Base-by-base conservation (phyloP, 2,329 filamentous ascomycete species). In the Clarireedia monteithiana region DNA sequence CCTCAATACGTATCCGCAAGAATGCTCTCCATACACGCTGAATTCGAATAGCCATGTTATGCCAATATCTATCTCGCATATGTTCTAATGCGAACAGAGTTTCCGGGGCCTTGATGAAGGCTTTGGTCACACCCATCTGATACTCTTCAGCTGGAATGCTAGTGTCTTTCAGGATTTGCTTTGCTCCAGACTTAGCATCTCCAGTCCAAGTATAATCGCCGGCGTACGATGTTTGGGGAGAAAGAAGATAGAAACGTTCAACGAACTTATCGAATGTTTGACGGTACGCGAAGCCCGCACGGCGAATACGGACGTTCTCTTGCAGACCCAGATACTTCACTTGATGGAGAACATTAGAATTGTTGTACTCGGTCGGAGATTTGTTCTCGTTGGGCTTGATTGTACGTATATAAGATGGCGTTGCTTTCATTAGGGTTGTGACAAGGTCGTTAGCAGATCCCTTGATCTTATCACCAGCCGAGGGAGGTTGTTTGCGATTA, bases 381-480 rank as follows among this genome's bases (percentile, higher is more conserved):
- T 97, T 99, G 76, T 96, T 97, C 73, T 99, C 94, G 75, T 99
- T 99, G 1, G 94, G 94, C 74, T 99, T 99, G 75, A 99, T 97
- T 0, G 94, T 99, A 70, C 94, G 89, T 66, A 99, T 99, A 69
- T 99, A 99, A 2, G 91, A 96, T 1, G 94, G 94, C 64, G 94
- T 89, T 56, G 91, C 92, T 73, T 96, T 95, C 91, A 96, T 97
- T 66, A 99, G 73, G 1, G 94, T 97, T 1, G 91, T 84, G 1
- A 99, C 94, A 20, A 99, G 79, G 46, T 95, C 91, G 68, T 99
- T 99, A 7, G 94, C 94, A 20, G 94, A 97, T 5, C 84, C 78
- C 70, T 92, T 94, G 72, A 99, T 97, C 74, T 95, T 92, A 72
- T 99, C 94, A 66, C 94, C 92, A 10, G 94, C 91, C 3, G 94